Conservation (phyloP, 371 early-diverging fungal genomes). For the Nematocida sp. region DNA sequence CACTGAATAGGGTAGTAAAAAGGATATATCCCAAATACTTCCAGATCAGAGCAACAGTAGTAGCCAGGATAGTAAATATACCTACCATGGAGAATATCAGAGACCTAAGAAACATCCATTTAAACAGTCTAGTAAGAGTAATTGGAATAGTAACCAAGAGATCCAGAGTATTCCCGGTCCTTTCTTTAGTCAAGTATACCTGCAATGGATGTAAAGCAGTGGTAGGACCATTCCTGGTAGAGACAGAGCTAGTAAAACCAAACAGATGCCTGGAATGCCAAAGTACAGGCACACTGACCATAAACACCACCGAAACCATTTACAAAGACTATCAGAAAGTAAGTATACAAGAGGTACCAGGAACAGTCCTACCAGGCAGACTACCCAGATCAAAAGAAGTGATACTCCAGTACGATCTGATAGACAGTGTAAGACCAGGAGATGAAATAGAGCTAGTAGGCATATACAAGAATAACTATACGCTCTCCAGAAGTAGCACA, state of each 20-base stretch:
- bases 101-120: conserved; percentile 75
- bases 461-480: conserved; percentile 84
- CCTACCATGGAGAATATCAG: conserved; percentile 77
- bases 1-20: conserved; percentile 77
- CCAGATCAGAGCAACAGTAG: conserved; percentile 77
- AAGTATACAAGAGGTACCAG: conserved; percentile 92
- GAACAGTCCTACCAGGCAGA: conserved; percentile 88
- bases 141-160: conserved; percentile 88
- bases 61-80: conserved; percentile 81
- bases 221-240: conserved; percentile 89
- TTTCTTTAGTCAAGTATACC: conserved; percentile 88
- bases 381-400: conserved; percentile 89
- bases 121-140: conserved; percentile 84
- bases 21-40: conserved; percentile 81
- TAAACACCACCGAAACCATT: conserved; percentile 80
- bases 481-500: conserved; percentile 84
- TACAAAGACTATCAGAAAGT: conserved; percentile 94
- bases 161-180: conserved; percentile 85
- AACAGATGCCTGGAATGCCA: conserved; percentile 84
- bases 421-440: conserved; percentile 90
- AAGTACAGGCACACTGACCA: conserved; percentile 77
- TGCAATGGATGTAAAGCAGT: conserved; percentile 85
- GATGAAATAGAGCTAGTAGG: conserved; percentile 96
- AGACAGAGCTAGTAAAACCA: conserved; percentile 74
- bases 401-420: conserved; percentile 85